Conservation (phyloP, 2,329 filamentous ascomycete species). For the Botrytis paeoniae region DNA sequence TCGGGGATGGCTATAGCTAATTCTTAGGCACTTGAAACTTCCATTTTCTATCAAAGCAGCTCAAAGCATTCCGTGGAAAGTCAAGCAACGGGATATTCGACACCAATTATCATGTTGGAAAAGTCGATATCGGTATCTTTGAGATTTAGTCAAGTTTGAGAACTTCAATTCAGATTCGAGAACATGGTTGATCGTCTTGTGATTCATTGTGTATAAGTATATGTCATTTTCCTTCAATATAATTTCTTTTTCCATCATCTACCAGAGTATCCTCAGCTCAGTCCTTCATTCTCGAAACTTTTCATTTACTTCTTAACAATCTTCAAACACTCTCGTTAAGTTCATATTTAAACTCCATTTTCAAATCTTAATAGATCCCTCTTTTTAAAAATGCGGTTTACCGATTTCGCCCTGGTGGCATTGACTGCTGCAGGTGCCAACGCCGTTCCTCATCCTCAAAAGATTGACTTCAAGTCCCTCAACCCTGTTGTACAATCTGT, state of each 20-base stretch:
- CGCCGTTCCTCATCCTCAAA: neutral
- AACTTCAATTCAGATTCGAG: neutral
- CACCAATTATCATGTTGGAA: neutral
- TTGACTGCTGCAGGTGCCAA: constrained; percentile 1
- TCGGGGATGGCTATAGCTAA: neutral
- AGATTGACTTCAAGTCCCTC: neutral
- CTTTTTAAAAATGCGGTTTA: constrained; percentile 1
- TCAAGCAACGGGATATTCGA: neutral
- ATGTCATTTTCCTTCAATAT: neutral
- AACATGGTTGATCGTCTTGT: neutral
- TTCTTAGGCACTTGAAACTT: neutral
- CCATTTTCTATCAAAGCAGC: neutral
- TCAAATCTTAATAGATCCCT: neutral
- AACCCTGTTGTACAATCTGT: neutral
- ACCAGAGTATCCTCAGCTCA: neutral
- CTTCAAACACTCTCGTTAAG: neutral
- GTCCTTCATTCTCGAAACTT: neutral
- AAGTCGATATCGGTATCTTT: neutral
- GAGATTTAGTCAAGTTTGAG: neutral
- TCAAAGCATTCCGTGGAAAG: neutral
- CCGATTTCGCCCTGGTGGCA: neutral
- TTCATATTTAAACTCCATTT: neutral
- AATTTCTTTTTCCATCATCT: neutral
- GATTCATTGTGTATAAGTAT: neutral
- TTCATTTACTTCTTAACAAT: neutral